A percentile compares a stretch with the other conserved stretches of the same genome.
phyloP scores from a whole-genome alignment of 2,329 filamentous ascomycete genomes.

The Pseudocercospora pini-densiflorae region DNA sequence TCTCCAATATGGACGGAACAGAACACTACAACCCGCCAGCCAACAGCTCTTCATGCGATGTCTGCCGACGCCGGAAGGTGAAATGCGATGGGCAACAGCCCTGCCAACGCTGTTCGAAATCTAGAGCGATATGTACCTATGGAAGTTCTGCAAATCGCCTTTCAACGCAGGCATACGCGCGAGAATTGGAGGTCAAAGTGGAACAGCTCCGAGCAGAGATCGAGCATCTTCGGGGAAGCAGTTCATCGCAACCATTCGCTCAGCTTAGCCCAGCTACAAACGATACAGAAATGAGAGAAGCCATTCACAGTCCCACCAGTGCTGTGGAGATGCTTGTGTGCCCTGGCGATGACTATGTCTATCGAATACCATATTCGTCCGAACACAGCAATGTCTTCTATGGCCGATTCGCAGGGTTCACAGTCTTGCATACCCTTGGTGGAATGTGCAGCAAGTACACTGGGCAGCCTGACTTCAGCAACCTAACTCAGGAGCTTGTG shows the following conservation, averaged over 20 bases:
- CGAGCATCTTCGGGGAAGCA: neutral
- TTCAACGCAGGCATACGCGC: conserved; percentile 10
- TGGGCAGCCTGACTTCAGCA: neutral
- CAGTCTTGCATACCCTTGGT: conserved; percentile 10
- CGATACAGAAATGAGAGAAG: neutral
- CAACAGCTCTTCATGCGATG: conserved; percentile 13
- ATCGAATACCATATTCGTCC: neutral
- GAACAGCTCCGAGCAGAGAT: conserved; percentile 7
- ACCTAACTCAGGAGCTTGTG: neutral
- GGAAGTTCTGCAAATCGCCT: conserved; percentile 9
- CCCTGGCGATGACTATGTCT: conserved; percentile 12
- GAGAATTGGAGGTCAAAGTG: conserved; percentile 14
- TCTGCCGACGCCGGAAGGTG: conserved; percentile 15
- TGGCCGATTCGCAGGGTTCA: conserved; percentile 14
- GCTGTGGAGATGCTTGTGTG: conserved; percentile 6
- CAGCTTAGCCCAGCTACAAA: neutral
- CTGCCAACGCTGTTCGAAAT: conserved; percentile 10
- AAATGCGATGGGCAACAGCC: conserved; percentile 15
- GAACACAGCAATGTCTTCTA: neutral
- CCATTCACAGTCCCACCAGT: neutral
- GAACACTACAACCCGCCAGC: neutral
- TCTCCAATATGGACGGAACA: neutral
- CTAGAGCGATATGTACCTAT: conserved; percentile 9
- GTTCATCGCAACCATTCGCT: too few species aligned
- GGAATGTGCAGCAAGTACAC: conserved; percentile 20